Evolutionary conservation across 768 basidiomycete genomes (phyloP).

Genomic region (Asterophora parasitica): DNA sequence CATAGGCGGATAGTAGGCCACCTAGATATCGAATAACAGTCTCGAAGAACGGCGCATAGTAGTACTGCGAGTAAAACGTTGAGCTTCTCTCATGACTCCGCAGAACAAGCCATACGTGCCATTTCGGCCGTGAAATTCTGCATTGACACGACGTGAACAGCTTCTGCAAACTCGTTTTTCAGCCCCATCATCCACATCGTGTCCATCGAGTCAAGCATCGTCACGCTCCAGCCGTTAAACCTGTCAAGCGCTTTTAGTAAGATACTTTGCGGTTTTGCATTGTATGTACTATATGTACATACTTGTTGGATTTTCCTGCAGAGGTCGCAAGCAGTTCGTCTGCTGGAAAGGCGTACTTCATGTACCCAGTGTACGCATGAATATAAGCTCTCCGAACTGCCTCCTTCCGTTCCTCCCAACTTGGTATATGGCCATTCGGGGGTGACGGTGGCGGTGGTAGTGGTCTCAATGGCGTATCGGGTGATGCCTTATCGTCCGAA

Average conservation of each 20-base stretch:
- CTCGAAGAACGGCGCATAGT: constrained; percentile 58
- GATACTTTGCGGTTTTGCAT: no score
- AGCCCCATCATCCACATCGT: constrained; percentile 80
- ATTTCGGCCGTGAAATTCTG: constrained; percentile 34
- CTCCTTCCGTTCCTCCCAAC: constrained; percentile 39
- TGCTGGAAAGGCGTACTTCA: constrained; percentile 40
- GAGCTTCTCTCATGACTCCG: not conserved
- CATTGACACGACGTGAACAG: constrained; percentile 45
- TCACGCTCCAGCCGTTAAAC: constrained; percentile 50
- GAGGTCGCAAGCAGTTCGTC: constrained; percentile 50
- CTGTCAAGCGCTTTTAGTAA: constrained; percentile 5
- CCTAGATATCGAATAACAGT: constrained; percentile 77
- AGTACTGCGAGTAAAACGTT: constrained; percentile 17
- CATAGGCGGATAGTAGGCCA: constrained; percentile 71
- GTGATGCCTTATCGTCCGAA: no score
- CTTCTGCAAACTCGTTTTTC: constrained; percentile 59
- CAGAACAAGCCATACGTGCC: constrained; percentile 20
- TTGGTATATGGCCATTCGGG: not conserved
- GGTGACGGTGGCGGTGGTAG: not conserved
- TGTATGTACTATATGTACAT: constrained; percentile 13
- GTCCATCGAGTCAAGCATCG: constrained; percentile 73
- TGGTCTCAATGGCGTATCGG: no score
- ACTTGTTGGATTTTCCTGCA: constrained; percentile 48
- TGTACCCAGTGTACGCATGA: constrained; percentile 55
- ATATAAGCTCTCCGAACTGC: constrained; percentile 49